Percentiles rank a stretch among this genome's conserved stretches.
Conservation (phyloP, 2,329 filamentous ascomycete species). For the Drechslerella dactyloides region DNA sequence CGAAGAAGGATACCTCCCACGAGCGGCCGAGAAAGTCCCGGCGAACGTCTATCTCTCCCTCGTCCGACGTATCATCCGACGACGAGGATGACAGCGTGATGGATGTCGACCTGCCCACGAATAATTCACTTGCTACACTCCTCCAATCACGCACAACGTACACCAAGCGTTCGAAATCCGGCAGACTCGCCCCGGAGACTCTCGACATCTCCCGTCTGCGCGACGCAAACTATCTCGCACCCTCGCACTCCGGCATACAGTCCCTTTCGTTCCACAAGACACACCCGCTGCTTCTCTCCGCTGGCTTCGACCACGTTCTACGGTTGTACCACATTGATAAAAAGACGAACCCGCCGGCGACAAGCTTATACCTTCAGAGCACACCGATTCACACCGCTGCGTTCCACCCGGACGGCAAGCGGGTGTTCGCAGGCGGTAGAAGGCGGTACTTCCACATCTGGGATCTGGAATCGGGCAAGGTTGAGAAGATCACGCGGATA, state of each 20-base stretch:
- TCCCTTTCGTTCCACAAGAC: conserved; percentile 88
- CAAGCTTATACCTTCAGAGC: conserved; percentile 82
- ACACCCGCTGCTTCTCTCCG: conserved; percentile 86
- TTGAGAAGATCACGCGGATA: conserved; percentile 81
- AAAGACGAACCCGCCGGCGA: conserved; percentile 78
- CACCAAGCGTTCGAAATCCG: conserved; percentile 66
- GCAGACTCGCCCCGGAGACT: conserved; percentile 81
- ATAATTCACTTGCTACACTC: conserved; percentile 66
- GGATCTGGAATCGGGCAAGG: conserved; percentile 79
- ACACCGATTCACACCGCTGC: conserved; percentile 84
- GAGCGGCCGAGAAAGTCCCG: conserved; percentile 62
- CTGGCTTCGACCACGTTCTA: conserved; percentile 81
- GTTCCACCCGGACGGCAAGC: conserved; percentile 75
- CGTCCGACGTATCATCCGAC: conserved; percentile 57
- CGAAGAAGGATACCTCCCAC: conserved; percentile 51
- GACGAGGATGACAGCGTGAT: conserved; percentile 62
- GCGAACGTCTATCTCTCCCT: conserved; percentile 54
- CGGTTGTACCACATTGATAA: conserved; percentile 85
- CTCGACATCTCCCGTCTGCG: conserved; percentile 88
- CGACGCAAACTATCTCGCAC: conserved; percentile 76
- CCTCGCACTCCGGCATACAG: conserved; percentile 65
- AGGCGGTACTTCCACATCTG: conserved; percentile 92
- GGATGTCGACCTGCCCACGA: conserved; percentile 58
- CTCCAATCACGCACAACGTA: conserved; percentile 76
- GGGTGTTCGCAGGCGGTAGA: conserved; percentile 86